Evolutionary conservation across 805 yeast species (phyloP).

Genomic region (Candida mattraensis): DNA sequence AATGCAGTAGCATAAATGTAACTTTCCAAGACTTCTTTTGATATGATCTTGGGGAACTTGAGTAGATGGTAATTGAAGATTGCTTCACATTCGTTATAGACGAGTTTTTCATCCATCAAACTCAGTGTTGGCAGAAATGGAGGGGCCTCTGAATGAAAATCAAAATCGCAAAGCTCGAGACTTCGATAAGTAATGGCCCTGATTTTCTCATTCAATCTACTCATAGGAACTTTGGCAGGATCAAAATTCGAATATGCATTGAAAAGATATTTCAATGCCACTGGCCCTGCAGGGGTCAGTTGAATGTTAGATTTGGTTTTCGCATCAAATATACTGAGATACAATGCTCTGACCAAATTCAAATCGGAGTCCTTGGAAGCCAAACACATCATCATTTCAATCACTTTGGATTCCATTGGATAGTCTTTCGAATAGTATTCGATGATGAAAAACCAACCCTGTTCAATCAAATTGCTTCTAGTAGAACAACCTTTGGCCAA

Average conservation of each 20-base stretch:
- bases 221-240: conserved; percentile 25
- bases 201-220: conserved; percentile 40
- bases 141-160: conserved; percentile 52
- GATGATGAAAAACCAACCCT: conserved; percentile 79
- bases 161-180: conserved; percentile 30
- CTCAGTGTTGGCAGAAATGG: conserved; percentile 60
- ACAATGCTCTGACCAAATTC: conserved; percentile 66
- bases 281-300: conserved; percentile 22
- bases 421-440: conserved; percentile 52
- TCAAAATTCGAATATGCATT: conserved; percentile 39
- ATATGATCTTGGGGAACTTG: conserved; percentile 43
- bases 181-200: conserved; percentile 41
- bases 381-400: conserved; percentile 70
- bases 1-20: conserved; percentile 49
- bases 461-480: conserved; percentile 42
- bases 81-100: conserved; percentile 77
- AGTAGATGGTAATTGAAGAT: conserved; percentile 58
- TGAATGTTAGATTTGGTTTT: conserved; percentile 19
- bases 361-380: conserved; percentile 83
- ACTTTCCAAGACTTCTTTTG: conserved; percentile 44
- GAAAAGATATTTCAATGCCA: conserved; percentile 40
- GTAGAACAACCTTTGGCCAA: conserved; percentile 70
- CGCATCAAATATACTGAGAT: conserved; percentile 33
- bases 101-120: conserved; percentile 34
- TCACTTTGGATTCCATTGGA: conserved; percentile 40